A percentile compares a stretch with the other conserved stretches of the same genome.
Conservation (phyloP, 768 basidiomycete species). For the Podaxis rugospora region DNA sequence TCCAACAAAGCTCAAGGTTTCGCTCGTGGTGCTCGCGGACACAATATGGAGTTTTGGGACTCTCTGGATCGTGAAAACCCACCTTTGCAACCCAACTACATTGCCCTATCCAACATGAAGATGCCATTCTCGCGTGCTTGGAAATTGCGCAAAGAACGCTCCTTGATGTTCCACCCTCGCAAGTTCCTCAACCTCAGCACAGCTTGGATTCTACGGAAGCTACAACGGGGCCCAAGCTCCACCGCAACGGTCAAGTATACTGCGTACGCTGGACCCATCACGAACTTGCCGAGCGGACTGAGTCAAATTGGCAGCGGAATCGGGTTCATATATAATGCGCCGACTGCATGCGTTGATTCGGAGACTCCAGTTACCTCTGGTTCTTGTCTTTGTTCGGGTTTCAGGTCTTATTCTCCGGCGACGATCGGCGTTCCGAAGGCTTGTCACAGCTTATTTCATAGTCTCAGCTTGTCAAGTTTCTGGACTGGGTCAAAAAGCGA, state of each 20-base stretch:
- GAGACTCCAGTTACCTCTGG: not conserved
- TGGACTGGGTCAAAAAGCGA: conserved; percentile 12
- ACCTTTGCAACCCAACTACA: conserved; percentile 8
- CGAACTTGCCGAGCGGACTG: conserved; percentile 39
- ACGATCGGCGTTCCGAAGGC: conserved; percentile 16
- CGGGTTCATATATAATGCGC: conserved; percentile 41
- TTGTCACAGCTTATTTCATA: conserved; percentile 19
- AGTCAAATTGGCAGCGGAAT: conserved; percentile 50
- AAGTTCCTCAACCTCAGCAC: conserved; percentile 28
- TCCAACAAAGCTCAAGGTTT: not conserved
- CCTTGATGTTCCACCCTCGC: conserved; percentile 24
- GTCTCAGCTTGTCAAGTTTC: conserved; percentile 14
- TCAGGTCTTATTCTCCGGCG: not conserved
- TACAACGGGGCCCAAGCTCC: conserved; percentile 27
- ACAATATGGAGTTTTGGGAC: conserved; percentile 39
- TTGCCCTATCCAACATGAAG: conserved; percentile 19
- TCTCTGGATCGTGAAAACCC: conserved; percentile 34
- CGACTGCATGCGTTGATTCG: conserved; percentile 13
- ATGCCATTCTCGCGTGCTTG: conserved; percentile 23
- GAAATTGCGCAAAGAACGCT: conserved; percentile 35
- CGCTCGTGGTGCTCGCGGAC: conserved; percentile 12
- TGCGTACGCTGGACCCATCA: conserved; percentile 21
- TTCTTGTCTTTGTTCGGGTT: conserved; percentile 3
- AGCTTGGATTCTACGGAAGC: conserved; percentile 32
- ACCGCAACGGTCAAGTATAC: conserved; percentile 27